A percentile compares a stretch with the other conserved stretches of the same genome.
These are phyloP conservation scores for Venturia nashicola DNA, from an alignment of 2,329 filamentous ascomycete genomes.

Conservation along the genomic window DNA sequence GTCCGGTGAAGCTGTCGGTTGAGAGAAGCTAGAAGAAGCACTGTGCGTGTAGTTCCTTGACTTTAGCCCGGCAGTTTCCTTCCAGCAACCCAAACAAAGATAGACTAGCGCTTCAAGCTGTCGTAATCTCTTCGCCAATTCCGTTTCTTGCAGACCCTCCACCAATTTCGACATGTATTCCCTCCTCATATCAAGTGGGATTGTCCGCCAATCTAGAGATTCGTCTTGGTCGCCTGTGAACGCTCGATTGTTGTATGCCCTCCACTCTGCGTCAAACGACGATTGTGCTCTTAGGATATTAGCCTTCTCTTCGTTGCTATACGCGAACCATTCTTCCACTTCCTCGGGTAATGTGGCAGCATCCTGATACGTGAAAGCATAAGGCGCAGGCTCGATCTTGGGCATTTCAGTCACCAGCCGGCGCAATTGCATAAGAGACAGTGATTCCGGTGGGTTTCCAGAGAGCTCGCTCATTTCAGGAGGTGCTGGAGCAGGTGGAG, in stretches of 20 bases:
- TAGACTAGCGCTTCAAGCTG: slow-evolving; percentile 33
- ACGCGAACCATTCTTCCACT: slow-evolving; percentile 95
- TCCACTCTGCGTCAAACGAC: slow-evolving; percentile 68
- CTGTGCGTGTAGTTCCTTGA: not conserved
- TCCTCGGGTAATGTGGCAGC: slow-evolving; percentile 61
- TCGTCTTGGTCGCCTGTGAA: slow-evolving; percentile 29
- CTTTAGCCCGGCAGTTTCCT: slow-evolving; percentile 32
- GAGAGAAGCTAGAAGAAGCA: not conserved
- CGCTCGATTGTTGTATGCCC: slow-evolving; percentile 25
- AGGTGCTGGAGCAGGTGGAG: not conserved
- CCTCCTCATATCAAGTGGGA: slow-evolving; percentile 41
- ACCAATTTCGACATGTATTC: slow-evolving; percentile 42
- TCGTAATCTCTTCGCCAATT: slow-evolving; percentile 21
- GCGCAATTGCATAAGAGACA: slow-evolving; percentile 35
- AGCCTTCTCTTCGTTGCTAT: slow-evolving; percentile 74
- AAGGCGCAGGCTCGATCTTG: slow-evolving; percentile 35
- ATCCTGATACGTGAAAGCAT: slow-evolving; percentile 60
- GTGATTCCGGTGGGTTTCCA: slow-evolving; percentile 19
- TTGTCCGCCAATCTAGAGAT: slow-evolving; percentile 53
- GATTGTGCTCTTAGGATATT: slow-evolving; percentile 64
- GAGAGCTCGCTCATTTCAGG: not conserved
- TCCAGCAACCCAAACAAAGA: slow-evolving; percentile 35
- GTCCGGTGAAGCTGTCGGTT: not conserved
- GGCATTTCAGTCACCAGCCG: slow-evolving; percentile 32
- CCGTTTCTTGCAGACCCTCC: slow-evolving; percentile 18